These are phyloP conservation scores for Phytophthora uliginosa DNA, from an alignment of 352 stramenopile species.

Conservation along the genomic window DNA sequence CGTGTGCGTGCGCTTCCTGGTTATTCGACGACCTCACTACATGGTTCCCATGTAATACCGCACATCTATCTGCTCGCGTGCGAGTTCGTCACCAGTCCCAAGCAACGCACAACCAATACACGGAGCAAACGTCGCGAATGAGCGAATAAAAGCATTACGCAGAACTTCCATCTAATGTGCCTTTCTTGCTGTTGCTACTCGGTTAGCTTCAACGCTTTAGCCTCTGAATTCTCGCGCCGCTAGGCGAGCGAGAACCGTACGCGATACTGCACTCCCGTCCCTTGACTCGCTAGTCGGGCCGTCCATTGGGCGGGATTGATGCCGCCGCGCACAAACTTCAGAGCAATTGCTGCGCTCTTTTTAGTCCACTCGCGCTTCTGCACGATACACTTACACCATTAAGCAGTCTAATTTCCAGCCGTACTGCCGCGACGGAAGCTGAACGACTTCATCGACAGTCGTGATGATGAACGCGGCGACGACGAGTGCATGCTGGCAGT, in stretches of 20 bases:
- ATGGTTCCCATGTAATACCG: not conserved
- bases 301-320: slow-evolving; percentile 12
- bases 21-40: not conserved
- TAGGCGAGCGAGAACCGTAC: slow-evolving; percentile 22
- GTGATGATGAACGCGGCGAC: slow-evolving; percentile 67
- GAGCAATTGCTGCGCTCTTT: slow-evolving; percentile 27
- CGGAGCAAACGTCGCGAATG: not conserved
- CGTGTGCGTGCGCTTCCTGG: not conserved
- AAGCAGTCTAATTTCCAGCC: slow-evolving; percentile 51
- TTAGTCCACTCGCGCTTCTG: slow-evolving; percentile 30
- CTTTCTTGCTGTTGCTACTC: slow-evolving; percentile 28
- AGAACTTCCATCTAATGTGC: slow-evolving; percentile 50
- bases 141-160: slow-evolving; percentile 39
- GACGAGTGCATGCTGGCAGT: slow-evolving; percentile 57
- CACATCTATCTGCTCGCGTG: slow-evolving; percentile 1
- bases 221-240: slow-evolving; percentile 14
- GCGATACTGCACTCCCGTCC: slow-evolving; percentile 29
- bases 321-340: slow-evolving; percentile 7
- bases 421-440: slow-evolving; percentile 75
- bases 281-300: slow-evolving; percentile 30
- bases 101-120: not conserved
- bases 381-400: slow-evolving; percentile 39
- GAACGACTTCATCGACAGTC: slow-evolving; percentile 79
- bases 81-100: not conserved
- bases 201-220: slow-evolving; percentile 31